Conservation (phyloP, 2,329 filamentous ascomycete genomes). For the Ophiostoma tasmaniense region DNA sequence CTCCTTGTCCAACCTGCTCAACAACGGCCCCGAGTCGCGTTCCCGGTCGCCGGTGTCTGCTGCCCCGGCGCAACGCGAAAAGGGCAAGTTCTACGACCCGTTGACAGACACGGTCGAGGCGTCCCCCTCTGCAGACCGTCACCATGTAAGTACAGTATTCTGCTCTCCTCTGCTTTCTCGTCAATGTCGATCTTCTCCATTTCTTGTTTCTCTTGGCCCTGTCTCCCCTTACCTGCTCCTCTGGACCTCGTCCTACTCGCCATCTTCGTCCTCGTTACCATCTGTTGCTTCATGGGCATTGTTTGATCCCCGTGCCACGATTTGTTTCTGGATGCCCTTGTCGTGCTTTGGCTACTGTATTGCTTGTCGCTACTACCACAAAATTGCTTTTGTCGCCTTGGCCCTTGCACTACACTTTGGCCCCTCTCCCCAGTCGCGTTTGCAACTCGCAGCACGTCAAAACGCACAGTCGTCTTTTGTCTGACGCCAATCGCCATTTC, state of each 20-base stretch:
- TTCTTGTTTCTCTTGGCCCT: neutral
- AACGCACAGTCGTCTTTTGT: conserved; percentile 8
- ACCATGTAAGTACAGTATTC: conserved; percentile 28
- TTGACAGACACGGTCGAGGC: conserved; percentile 38
- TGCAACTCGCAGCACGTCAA: conserved; percentile 9
- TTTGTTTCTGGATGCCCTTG: neutral
- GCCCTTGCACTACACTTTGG: neutral
- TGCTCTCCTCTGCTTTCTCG: conserved; percentile 7
- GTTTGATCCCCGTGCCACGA: neutral
- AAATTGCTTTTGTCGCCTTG: no score
- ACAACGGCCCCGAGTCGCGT: conserved; percentile 22
- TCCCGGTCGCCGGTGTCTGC: conserved; percentile 14
- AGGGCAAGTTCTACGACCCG: conserved; percentile 45
- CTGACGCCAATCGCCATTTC: conserved; percentile 15
- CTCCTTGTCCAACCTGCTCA: conserved; percentile 20
- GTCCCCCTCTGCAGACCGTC: conserved; percentile 33
- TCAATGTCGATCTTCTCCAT: neutral
- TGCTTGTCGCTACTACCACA: neutral
- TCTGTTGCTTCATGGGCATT: neutral
- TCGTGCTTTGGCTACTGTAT: neutral
- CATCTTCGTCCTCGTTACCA: neutral
- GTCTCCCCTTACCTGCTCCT: neutral
- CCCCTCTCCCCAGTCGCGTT: conserved; percentile 1
- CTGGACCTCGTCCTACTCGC: neutral
- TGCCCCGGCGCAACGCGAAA: conserved; percentile 10